These are phyloP conservation scores for Didymosphaeria variabile DNA, from an alignment of 2,329 filamentous ascomycete species.

Conservation along the genomic window DNA sequence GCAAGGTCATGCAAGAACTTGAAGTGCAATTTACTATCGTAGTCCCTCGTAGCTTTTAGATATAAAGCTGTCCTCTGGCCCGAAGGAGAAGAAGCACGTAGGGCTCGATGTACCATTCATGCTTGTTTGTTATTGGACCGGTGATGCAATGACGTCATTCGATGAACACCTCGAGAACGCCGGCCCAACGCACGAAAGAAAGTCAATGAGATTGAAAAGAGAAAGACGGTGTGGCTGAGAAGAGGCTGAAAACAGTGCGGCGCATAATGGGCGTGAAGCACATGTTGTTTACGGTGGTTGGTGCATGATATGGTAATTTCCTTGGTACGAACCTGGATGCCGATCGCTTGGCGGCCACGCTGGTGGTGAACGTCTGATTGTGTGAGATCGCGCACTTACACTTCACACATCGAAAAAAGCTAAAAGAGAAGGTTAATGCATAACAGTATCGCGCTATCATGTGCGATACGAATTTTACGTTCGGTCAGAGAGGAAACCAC, in stretches of 20 bases:
- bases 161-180: neutral
- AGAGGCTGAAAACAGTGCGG: neutral
- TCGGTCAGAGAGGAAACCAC: conserved; percentile 47
- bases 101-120: conserved; percentile 37
- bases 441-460: conserved; percentile 22
- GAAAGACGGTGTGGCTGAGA: neutral
- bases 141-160: conserved; percentile 38
- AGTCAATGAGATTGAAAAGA: neutral
- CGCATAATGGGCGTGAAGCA: conserved; percentile 9
- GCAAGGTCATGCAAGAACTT: neutral
- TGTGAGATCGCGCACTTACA: neutral
- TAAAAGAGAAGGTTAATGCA: conserved; percentile 12
- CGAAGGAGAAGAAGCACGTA: conserved; percentile 47
- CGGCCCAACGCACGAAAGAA: neutral
- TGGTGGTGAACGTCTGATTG: conserved; percentile 15
- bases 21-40: conserved; percentile 35
- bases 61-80: conserved; percentile 43
- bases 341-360: conserved; percentile 38
- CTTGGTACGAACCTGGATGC: conserved; percentile 39
- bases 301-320: conserved; percentile 23
- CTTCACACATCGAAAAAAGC: neutral
- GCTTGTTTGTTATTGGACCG: conserved; percentile 37
- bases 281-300: conserved; percentile 12
- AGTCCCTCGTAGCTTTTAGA: conserved; percentile 43
- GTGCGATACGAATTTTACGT: conserved; percentile 45